Base-by-base conservation (phyloP, 768 basidiomycete species). In the Tylopilus sp. region DNA sequence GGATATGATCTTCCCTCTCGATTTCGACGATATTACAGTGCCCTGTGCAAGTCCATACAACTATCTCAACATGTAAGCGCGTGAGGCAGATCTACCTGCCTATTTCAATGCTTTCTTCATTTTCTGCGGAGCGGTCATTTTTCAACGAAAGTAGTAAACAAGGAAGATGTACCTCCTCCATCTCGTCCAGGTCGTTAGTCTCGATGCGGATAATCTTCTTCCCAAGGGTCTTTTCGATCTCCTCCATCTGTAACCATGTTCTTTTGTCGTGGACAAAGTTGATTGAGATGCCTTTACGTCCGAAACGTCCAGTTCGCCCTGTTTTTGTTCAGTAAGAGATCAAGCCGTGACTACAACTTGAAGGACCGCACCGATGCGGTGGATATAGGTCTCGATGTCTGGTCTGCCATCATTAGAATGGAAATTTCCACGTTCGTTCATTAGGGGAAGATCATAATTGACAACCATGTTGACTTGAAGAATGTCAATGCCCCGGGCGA, bases 381-480 rank as follows among this genome's bases (percentile, higher is more conserved):
- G 97, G 42, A 98, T 87, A 68, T 99, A 99, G 1, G 96, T 98
- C 76, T 98, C 97, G 42, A 94, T 79, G 67, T 99, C 97, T 1
- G 93, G 92, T 53, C 73, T 76, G 60, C 70, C 78, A 56, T 89
- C 86, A 22, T 67, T 70, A 3, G 59, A 66, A 57, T 64, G 75
- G 45, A 57, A 65, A 59, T 66, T 70, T 50, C 62, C 72, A 14
- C 87, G 84, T 63, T 90, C 88, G 59, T 83, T 86, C 81, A 90
- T 83, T 42, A 93, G 74, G 0, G 95, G 94, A 25, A 97, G 80
- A 66, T 98, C 95, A 66, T 98, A 99, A 74, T 98, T 98, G 71
- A 99, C 93, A n/a, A 98, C 96, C 94, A 99, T 94, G 78, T 98
- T 99, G 63, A 99, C 97, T 75, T 98, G 96, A 50, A 93, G 78